Evolutionary conservation across 116 monocot genomes (phyloP), one percentile per base, ranked within the genome.

Genomic region (Cymodocea nodosa): DNA sequence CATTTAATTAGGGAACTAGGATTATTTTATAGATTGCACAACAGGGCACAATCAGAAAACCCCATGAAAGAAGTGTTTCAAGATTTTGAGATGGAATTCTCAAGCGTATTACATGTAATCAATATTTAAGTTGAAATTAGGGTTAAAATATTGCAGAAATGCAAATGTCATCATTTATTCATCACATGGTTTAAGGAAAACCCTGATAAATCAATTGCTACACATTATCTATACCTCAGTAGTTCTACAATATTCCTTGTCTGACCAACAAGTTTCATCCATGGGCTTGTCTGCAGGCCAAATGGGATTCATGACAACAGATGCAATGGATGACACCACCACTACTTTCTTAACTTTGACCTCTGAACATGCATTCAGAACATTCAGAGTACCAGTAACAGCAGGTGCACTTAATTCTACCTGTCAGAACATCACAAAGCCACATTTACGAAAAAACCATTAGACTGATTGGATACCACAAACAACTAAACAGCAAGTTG

Each of bases 211-310:
- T 8, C 44, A 44, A 12, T 44, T 12, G 12, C 8, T 44, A 12
- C 8, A 44, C 44, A 44, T 44, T 44, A 44, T 44, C 44, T 44
- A 25, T 66, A 66, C 66, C 66, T 53, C 60, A 30, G 71, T 75
- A 35, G 23, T 55, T 36, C 60, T 75, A 56, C 70, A 79, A 22
- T 71, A 70, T 24, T 79, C 71, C 62, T 67, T 67, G 66, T 83
- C 83, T 36, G 89, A 79, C 93, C 93, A 93, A 65, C 83, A 79
- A 25, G 61, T 56, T 75, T 93, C 89, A 49, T 82, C 79, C 70
- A 64, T 70, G 10, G 74, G n/a, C 64, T 70, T 77, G 52, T 71
- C 83, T 40, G 65, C 15, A 5, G 81, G 89, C 85, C 85, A 85
- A 64, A 70, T 56, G 24, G 86, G 83, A 53, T 71, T 77, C 59